Evolutionary conservation across 768 basidiomycete genomes (phyloP).

Genomic region (Leccinum uliginosum): DNA sequence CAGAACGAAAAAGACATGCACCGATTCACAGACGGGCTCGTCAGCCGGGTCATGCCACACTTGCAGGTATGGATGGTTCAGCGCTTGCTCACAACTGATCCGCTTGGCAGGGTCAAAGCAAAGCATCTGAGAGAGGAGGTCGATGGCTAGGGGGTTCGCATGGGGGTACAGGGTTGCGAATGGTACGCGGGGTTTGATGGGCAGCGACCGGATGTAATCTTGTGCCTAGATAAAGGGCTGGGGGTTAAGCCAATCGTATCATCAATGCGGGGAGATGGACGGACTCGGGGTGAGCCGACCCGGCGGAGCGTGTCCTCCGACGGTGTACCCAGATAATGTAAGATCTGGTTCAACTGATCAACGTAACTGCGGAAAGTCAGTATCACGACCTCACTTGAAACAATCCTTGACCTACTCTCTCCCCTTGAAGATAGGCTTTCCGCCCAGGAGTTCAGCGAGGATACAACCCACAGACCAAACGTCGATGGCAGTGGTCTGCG

Average conservation of each 20-base stretch:
- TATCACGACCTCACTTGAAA: background rate
- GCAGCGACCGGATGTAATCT: slow-evolving; percentile 96
- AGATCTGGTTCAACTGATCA: slow-evolving; percentile 96
- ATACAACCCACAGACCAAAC: slow-evolving; percentile 98
- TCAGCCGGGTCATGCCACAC: slow-evolving; percentile 99
- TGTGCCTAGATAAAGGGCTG: slow-evolving; percentile 60
- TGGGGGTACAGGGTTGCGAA: slow-evolving; percentile 91
- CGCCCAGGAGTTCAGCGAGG: slow-evolving; percentile 85
- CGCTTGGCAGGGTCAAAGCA: slow-evolving; percentile 96
- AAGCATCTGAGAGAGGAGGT: slow-evolving; percentile 85
- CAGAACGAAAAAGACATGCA: slow-evolving; percentile 30
- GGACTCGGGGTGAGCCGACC: slow-evolving; percentile 89
- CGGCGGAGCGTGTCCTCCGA: slow-evolving; percentile 94
- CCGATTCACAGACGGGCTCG: slow-evolving; percentile 80
- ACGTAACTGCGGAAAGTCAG: slow-evolving; percentile 64
- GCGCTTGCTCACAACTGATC: slow-evolving; percentile 92
- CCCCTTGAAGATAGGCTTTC: slow-evolving; percentile 96
- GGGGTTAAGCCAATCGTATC: slow-evolving; percentile 4
- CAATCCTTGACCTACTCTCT: slow-evolving; percentile 65
- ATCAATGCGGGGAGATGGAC: too few species aligned
- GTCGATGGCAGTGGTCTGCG: slow-evolving; percentile 83
- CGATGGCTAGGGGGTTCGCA: slow-evolving; percentile 91
- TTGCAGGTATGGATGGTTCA: slow-evolving; percentile 90
- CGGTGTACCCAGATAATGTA: slow-evolving; percentile 97
- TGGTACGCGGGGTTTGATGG: slow-evolving; percentile 92